Evolutionary conservation across 192 early-diverging fungal species (phyloP).

Genomic region (Mortierella alpina): DNA sequence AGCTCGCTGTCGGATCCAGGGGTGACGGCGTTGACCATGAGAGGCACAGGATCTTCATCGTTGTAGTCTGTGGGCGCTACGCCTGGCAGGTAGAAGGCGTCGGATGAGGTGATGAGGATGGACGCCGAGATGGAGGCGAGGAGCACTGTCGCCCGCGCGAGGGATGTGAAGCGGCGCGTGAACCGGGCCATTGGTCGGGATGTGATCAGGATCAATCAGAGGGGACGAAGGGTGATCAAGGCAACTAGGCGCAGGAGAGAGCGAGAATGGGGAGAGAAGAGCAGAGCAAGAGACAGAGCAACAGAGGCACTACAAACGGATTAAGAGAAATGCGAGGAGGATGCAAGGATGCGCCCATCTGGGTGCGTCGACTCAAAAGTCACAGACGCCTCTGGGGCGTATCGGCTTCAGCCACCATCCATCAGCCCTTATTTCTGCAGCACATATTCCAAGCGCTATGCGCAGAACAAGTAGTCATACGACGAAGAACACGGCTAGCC

Average conservation of each 20-base stretch:
- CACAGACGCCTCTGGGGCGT: too few species aligned
- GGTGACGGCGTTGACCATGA: constrained; percentile 90
- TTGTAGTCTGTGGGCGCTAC: constrained; percentile 91
- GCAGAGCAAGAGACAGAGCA: neutral
- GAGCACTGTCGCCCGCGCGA: constrained; percentile 3
- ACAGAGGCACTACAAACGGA: neutral
- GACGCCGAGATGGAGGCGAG: constrained; percentile 1
- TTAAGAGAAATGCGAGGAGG: neutral
- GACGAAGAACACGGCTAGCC: too few species aligned
- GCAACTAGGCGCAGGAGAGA: neutral
- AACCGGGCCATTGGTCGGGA: neutral
- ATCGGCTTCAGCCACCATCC: too few species aligned
- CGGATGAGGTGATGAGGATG: constrained; percentile 9
- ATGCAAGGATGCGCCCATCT: too few species aligned
- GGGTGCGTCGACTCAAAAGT: too few species aligned
- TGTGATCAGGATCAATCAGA: too few species aligned
- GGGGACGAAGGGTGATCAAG: too few species aligned
- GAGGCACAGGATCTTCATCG: constrained; percentile 71
- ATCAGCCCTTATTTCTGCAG: too few species aligned
- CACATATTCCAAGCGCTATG: too few species aligned
- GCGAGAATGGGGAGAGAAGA: neutral
- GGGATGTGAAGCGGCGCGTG: constrained; percentile 5
- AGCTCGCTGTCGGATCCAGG: constrained; percentile 72
- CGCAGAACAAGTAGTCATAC: too few species aligned
- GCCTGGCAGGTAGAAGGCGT: constrained; percentile 93